A percentile compares a stretch with the other conserved stretches of the same genome.
Evolutionary conservation across 768 basidiomycete genomes (phyloP).

Genomic region (Mycena maculata): DNA sequence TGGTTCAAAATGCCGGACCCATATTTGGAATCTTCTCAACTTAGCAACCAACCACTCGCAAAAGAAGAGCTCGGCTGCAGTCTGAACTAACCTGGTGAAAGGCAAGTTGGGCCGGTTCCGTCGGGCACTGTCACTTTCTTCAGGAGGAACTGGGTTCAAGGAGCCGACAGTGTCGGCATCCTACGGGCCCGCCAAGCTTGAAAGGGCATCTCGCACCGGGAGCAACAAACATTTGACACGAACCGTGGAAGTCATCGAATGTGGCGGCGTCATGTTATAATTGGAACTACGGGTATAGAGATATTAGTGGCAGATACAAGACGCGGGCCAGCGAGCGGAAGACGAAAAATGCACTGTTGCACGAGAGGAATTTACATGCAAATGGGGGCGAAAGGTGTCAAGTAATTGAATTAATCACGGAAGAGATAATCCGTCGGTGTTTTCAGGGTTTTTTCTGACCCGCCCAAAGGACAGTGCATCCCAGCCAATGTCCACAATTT

Average conservation of each 20-base stretch:
- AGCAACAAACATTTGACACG: not conserved
- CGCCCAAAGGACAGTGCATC: slow-evolving; percentile 53
- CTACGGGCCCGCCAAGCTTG: not conserved
- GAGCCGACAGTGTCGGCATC: slow-evolving; percentile 5
- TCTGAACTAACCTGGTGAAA: slow-evolving; percentile 1
- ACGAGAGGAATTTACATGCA: not conserved
- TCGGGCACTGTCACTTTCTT: slow-evolving; percentile 1
- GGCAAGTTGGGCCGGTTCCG: not conserved
- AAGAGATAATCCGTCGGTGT: slow-evolving; percentile 8
- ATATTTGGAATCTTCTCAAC: not conserved
- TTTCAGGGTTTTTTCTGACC: slow-evolving; percentile 38
- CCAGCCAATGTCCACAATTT: slow-evolving; percentile 54
- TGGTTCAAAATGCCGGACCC: slow-evolving; percentile 4
- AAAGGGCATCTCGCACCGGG: no score
- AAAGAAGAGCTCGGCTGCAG: slow-evolving; percentile 1
- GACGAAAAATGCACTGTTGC: not conserved
- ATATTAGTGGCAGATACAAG: slow-evolving; percentile 12
- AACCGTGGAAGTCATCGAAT: slow-evolving; percentile 2
- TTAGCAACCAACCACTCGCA: slow-evolving; percentile 17
- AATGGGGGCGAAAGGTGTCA: not conserved
- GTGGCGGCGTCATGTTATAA: slow-evolving; percentile 11
- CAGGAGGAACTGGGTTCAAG: not conserved
- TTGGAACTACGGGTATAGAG: slow-evolving; percentile 10
- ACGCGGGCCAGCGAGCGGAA: not conserved
- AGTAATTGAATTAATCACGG: slow-evolving; percentile 8